Base-by-base conservation (phyloP, 495 filamentous ascomycete species). In the Rostrohypoxylon terebratum region DNA sequence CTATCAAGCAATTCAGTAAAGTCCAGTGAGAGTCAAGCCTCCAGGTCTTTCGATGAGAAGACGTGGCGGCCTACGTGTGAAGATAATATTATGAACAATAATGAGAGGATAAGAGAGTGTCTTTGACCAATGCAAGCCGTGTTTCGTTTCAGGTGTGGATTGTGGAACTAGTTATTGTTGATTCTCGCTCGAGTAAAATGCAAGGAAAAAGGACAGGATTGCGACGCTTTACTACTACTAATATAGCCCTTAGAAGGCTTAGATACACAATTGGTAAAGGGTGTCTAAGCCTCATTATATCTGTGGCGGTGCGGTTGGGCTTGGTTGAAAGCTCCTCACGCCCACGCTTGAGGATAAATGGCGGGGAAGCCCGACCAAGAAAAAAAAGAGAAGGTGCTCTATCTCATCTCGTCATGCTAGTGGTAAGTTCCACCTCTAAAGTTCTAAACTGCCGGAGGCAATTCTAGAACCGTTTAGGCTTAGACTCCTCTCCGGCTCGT, bases 401-500 rank as follows among this genome's bases (percentile, higher is more conserved):
- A 18, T 28, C 13, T n/a, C 28, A 16, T 55, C 23, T n/a, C 28
- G 8, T 55, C 21, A 13, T 13, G 50, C 31, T 55, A 31, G n/a
- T 36, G 51, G 51, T 31, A 36, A 31, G 51, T 34, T 36, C 51
- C 51, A 55, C 51, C 14, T 28, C 6, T 13, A 18, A 45, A 18
- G 1, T n/a, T 45, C 20, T 55, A n/a, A 55, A 38, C 5, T 42
- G 42, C 21, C 42, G 18, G 40, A n/a, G 33, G 40, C 36, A 59
- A 58, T 23, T 50, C 58, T 68, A 68, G 66, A 62, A 48, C 44
- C 10, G 36, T 68, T 48, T 20, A 62, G 58, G 58, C 34, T 34
- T 60, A 68, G 57, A 55, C 31, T 33, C 16, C 11, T 4, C n/a
- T 51, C 42, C 4, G 16, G 42, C 42, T 68, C 64, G 64, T 60